A percentile compares a stretch with the other conserved stretches of the same genome.
These are phyloP conservation scores for Talaromyces sp. DNA, from an alignment of 2,329 filamentous ascomycete species.

Conservation along the genomic window DNA sequence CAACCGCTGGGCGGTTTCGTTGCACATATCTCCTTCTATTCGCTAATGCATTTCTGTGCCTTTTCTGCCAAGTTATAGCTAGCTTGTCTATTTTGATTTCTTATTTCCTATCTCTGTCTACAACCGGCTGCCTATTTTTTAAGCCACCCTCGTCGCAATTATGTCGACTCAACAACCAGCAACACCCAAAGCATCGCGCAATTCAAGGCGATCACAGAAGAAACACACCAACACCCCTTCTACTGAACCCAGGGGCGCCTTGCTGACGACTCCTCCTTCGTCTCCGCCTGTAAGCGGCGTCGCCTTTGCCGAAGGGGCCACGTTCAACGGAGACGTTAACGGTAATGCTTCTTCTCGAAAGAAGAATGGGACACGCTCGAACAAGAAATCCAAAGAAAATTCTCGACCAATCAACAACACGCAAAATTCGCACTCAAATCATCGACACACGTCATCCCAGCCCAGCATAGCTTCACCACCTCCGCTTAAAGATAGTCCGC, in stretches of 20 bases:
- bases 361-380: conserved; percentile 27
- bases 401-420: conserved; percentile 16
- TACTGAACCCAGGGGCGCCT: conserved; percentile 21
- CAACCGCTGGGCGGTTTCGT: conserved; percentile 12
- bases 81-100: conserved; percentile 11
- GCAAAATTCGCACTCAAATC: conserved; percentile 16
- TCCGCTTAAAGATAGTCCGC: conserved; percentile 27
- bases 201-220: conserved; percentile 31
- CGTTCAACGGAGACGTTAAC: conserved; percentile 18
- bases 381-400: conserved; percentile 29
- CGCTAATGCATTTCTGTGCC: conserved; percentile 2
- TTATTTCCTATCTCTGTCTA: conserved; percentile 24
- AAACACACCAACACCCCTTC: conserved; percentile 25
- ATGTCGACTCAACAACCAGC: conserved; percentile 43
- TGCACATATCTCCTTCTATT: conserved; percentile 9
- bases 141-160: conserved; percentile 39
- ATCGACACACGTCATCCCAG: conserved; percentile 30
- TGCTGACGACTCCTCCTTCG: conserved; percentile 30
- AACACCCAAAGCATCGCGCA: conserved; percentile 35
- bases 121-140: conserved; percentile 46
- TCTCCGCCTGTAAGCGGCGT: conserved; percentile 28
- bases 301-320: conserved; percentile 20
- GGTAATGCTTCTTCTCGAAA: conserved; percentile 23
- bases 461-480: conserved; percentile 40
- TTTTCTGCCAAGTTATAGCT: conserved; percentile 1